A percentile compares a stretch with the other conserved stretches of the same genome.
These are phyloP conservation scores for Penicillium lagena DNA, from an alignment of 495 filamentous ascomycete species.

Conservation along the genomic window DNA sequence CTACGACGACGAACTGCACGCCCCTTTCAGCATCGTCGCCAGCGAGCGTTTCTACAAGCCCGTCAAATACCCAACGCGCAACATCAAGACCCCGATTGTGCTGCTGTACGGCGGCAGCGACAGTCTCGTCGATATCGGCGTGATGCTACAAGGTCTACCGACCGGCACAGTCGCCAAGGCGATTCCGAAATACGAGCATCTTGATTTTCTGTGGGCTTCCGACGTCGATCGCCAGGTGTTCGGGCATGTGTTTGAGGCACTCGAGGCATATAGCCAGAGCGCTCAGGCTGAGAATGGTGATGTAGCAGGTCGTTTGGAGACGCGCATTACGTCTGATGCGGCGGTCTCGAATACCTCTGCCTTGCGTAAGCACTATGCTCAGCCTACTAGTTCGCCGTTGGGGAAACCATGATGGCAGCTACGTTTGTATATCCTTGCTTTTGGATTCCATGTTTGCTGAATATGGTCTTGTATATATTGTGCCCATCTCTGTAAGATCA, in stretches of 20 bases:
- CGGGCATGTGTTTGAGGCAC: conserved; percentile 79
- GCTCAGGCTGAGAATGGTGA: background rate
- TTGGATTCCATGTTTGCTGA: no score
- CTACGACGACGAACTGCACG: conserved; percentile 89
- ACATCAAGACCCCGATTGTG: conserved; percentile 93
- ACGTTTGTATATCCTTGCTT: no score
- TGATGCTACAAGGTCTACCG: conserved; percentile 86
- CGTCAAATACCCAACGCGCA: conserved; percentile 90
- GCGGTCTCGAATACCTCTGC: conserved; percentile 1
- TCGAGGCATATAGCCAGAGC: conserved; percentile 52
- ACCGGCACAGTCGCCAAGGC: conserved; percentile 74
- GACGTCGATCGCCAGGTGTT: conserved; percentile 84
- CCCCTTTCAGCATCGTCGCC: conserved; percentile 49
- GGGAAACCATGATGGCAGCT: no score
- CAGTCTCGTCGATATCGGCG: conserved; percentile 87
- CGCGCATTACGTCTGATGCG: background rate
- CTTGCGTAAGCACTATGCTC: background rate
- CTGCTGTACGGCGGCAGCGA: conserved; percentile 90
- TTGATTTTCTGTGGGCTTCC: conserved; percentile 93
- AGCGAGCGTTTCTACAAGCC: conserved; percentile 75
- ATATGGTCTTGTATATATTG: no score
- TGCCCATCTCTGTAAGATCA: no score
- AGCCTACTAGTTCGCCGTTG: background rate
- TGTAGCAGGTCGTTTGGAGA: conserved; percentile 7
- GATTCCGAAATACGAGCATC: conserved; percentile 87